Conservation (phyloP, 257 asterid genomes). For the Nicotiana tabacum region DNA sequence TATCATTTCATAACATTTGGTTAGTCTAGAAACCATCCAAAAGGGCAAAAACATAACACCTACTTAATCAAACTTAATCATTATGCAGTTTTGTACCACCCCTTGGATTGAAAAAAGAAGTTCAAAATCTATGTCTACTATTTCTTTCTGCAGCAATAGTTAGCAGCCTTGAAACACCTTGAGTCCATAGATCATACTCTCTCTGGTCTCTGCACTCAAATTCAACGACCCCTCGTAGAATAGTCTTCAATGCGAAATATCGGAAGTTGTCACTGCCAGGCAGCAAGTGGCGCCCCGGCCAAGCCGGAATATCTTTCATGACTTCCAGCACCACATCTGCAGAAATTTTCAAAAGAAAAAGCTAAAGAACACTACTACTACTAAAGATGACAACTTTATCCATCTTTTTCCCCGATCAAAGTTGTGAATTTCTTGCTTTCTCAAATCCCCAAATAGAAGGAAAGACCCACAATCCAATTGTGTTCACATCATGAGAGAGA, state of each 20-base stretch:
- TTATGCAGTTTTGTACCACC: not conserved
- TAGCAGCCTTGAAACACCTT: slow-evolving; percentile 83
- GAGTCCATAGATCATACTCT: slow-evolving; percentile 93
- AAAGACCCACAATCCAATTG: slow-evolving; percentile 50
- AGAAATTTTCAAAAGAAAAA: slow-evolving; percentile 7
- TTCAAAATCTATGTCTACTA: slow-evolving; percentile 46
- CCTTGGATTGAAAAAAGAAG: not conserved
- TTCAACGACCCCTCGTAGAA: slow-evolving; percentile 72
- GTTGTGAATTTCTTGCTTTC: slow-evolving; percentile 41
- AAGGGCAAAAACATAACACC: slow-evolving; percentile 9
- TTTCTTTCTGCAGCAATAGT: slow-evolving; percentile 70
- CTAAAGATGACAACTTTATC: slow-evolving; percentile 28
- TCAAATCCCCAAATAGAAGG: slow-evolving; percentile 74
- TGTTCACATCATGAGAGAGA: slow-evolving; percentile 43
- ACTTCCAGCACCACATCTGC: slow-evolving; percentile 82
- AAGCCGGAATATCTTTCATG: slow-evolving; percentile 73
- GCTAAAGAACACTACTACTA: slow-evolving; percentile 1
- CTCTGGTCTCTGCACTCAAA: slow-evolving; percentile 82
- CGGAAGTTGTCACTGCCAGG: slow-evolving; percentile 77
- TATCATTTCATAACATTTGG: not conserved
- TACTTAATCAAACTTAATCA: slow-evolving; percentile 14
- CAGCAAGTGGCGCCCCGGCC: slow-evolving; percentile 96
- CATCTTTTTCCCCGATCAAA: slow-evolving; percentile 16
- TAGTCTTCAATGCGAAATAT: slow-evolving; percentile 76
- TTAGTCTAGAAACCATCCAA: slow-evolving; percentile 2